Percentiles rank a stretch among this genome's conserved stretches.
These are phyloP conservation scores for Trichopus zeylanicus DNA, from an alignment of 116 monocot genomes.

Conservation along the genomic window DNA sequence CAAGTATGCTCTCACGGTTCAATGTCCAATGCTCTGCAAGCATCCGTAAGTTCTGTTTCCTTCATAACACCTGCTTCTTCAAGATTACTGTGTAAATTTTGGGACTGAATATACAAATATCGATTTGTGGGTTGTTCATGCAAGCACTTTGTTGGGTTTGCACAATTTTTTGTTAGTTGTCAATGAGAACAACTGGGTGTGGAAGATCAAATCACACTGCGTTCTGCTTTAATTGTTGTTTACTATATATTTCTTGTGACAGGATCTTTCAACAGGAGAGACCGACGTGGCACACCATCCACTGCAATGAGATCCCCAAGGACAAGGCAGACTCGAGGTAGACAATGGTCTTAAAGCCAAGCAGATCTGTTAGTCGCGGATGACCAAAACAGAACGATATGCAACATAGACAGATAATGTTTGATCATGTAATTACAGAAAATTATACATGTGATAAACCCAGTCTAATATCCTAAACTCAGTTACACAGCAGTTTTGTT, in stretches of 20 bases:
- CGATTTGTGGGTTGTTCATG: too few species aligned
- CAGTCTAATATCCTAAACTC: too few species aligned
- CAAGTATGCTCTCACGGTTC: conserved; percentile 81
- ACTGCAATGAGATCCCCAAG: conserved; percentile 58
- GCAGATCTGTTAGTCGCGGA: conserved; percentile 10
- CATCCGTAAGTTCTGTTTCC: conserved; percentile 63
- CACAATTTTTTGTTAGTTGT: neutral
- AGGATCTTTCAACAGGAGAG: conserved; percentile 87
- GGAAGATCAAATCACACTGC: neutral
- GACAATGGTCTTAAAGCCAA: conserved; percentile 19
- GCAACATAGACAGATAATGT: neutral
- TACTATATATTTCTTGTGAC: conserved; percentile 1
- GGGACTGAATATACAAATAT: too few species aligned
- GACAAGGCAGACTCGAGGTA: conserved; percentile 6
- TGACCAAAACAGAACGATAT: neutral
- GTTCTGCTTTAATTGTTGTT: neutral
- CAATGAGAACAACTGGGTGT: neutral
- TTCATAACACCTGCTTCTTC: neutral
- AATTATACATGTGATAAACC: too few species aligned
- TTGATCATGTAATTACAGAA: neutral
- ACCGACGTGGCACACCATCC: conserved; percentile 59
- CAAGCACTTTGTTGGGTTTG: too few species aligned
- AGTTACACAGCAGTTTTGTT: too few species aligned
- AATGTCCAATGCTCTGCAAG: conserved; percentile 82
- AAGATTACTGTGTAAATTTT: neutral